Conservation (phyloP, 2,329 filamentous ascomycete genomes). For the Colletotrichum sp. region DNA sequence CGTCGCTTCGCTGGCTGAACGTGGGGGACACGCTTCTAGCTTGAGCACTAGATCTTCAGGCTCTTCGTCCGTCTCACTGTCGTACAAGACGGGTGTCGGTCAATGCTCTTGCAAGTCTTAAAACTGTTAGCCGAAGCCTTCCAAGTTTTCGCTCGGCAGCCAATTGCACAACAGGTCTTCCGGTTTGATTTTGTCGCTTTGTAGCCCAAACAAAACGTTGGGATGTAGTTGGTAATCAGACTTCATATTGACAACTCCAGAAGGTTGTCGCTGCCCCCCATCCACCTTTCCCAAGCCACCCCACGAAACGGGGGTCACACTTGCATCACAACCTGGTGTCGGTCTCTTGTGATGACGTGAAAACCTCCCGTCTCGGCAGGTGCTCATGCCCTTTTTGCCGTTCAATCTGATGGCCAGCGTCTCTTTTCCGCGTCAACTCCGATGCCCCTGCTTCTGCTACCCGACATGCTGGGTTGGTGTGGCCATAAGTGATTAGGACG, state of each 20-base stretch:
- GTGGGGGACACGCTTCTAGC: not conserved
- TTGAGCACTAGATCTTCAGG: not conserved
- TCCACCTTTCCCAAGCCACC: slow-evolving; percentile 3
- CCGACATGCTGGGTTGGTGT: not conserved
- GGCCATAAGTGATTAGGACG: not conserved
- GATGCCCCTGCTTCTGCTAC: not conserved
- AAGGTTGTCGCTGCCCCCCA: slow-evolving; percentile 7
- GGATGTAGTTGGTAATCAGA: slow-evolving; percentile 11
- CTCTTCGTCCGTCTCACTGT: not conserved
- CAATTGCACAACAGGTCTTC: not conserved
- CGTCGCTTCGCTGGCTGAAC: not conserved
- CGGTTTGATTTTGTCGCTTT: not conserved
- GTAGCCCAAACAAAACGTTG: not conserved
- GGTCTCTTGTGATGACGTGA: slow-evolving; percentile 3
- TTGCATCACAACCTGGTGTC: slow-evolving; percentile 5
- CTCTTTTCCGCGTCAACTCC: slow-evolving; percentile 2
- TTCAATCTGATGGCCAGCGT: not conserved
- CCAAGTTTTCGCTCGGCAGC: not conserved
- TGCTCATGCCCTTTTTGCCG: not conserved
- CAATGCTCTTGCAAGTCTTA: not conserved
- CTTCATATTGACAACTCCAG: not conserved
- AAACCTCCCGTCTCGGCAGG: not conserved
- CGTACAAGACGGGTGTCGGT: not conserved
- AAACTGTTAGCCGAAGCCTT: not conserved
- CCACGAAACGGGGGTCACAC: slow-evolving; percentile 19